A percentile compares a stretch with the other conserved stretches of the same genome.
Conservation (phyloP, 257 asterid genomes). For the Solanum gandarillasii region DNA sequence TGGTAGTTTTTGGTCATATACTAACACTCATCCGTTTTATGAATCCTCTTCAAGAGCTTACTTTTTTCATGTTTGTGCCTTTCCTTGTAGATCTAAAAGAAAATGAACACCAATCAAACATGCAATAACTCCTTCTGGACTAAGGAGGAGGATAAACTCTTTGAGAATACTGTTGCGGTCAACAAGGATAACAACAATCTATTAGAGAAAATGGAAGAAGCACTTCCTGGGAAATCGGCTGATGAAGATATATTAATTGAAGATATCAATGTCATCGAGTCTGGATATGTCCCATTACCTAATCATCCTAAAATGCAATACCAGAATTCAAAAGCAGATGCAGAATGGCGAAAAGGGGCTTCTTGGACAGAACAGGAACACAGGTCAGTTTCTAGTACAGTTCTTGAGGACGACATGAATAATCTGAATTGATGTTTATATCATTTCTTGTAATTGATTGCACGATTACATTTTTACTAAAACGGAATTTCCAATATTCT, state of each 20-base stretch:
- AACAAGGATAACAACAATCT: conserved; percentile 3
- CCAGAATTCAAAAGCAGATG: neutral
- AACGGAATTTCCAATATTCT: neutral
- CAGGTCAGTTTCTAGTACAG: conserved; percentile 9
- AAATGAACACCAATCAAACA: conserved; percentile 21
- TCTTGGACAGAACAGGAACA: conserved; percentile 48
- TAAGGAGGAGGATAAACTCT: conserved; percentile 34
- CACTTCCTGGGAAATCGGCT: conserved; percentile 28
- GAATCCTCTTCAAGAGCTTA: conserved; percentile 4
- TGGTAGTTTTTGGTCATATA: neutral
- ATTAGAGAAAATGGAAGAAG: conserved; percentile 21
- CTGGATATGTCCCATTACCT: conserved; percentile 25
- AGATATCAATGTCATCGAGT: conserved; percentile 27
- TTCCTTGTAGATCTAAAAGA: neutral
- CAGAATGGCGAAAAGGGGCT: conserved; percentile 10
- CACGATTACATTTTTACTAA: neutral
- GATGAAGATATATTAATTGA: conserved; percentile 20
- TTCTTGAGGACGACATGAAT: neutral
- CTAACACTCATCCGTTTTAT: neutral
- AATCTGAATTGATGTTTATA: neutral
- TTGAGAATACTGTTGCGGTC: conserved; percentile 25
- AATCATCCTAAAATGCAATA: neutral
- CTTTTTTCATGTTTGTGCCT: conserved; percentile 10
- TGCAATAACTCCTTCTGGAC: conserved; percentile 23
- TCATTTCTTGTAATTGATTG: neutral